A percentile compares a stretch with the other conserved stretches of the same genome.
phyloP scores from a whole-genome alignment of 2,329 filamentous ascomycete species.

The Fusarium chlamydosporum region DNA sequence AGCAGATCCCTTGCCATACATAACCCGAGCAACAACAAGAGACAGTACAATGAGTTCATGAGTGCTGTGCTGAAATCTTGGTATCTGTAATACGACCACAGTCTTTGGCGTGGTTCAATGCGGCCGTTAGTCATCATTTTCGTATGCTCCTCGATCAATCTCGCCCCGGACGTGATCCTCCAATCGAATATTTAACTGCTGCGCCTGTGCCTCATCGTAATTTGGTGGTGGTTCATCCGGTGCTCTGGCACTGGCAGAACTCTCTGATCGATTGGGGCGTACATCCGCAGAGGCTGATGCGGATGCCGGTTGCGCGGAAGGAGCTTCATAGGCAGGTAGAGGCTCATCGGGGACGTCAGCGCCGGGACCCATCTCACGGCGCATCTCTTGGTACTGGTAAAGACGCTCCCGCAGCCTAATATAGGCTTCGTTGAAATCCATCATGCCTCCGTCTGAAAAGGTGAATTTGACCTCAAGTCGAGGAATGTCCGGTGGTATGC shows the following conservation, averaged over 20 bases:
- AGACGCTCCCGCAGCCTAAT: constrained; percentile 88
- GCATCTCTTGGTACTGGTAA: constrained; percentile 82
- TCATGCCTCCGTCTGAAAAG: constrained; percentile 96
- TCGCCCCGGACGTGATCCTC: constrained; percentile 82
- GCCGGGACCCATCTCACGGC: constrained; percentile 74
- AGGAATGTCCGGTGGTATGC: constrained; percentile 80
- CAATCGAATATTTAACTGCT: constrained; percentile 69
- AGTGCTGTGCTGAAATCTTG: constrained; percentile 45
- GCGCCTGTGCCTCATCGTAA: constrained; percentile 92
- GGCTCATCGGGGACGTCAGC: constrained; percentile 84
- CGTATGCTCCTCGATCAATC: constrained; percentile 69
- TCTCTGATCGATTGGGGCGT: constrained; percentile 54
- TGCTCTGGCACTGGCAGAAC: constrained; percentile 58
- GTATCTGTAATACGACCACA: constrained; percentile 44
- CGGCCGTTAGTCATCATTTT: constrained; percentile 49
- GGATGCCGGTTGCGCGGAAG: constrained; percentile 54
- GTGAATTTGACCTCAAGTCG: constrained; percentile 86
- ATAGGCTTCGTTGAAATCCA: constrained; percentile 87
- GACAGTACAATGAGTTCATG: constrained; percentile 40
- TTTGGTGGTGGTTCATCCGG: constrained; percentile 86
- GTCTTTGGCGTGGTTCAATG: constrained; percentile 34
- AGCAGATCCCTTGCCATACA: constrained; percentile 34
- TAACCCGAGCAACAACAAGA: constrained; percentile 23
- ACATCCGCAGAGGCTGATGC: constrained; percentile 46
- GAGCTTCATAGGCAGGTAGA: constrained; percentile 85